Base-by-base conservation (phyloP, 805 yeast genomes). In the Kuraishia hungarica region DNA sequence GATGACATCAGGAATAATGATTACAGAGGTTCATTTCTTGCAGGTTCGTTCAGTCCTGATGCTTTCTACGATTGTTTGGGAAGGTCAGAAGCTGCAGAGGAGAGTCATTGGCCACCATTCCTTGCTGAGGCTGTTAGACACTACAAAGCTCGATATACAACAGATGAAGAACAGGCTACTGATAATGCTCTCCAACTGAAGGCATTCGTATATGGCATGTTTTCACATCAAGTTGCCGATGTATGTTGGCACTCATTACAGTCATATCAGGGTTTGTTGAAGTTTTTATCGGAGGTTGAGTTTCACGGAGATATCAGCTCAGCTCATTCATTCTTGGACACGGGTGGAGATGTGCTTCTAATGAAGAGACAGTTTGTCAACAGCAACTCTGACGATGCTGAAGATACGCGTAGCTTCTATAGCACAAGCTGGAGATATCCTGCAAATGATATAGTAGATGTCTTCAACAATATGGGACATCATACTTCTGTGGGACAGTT, bases 1-100 rank as follows among this genome's bases (percentile, higher is more conserved):
- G 54, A 58, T 2, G 71, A 71, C 2, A 56, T 75, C 1, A 61
- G 65, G 26, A n/a, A 21, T 7, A 54, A 46, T 2, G 59, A 58
- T 2, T 64, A 62, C 28, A 50, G 61, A 2, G 64, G 72, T 2
- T 73, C 66, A 51, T 59, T 76, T n/a, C 66, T 79, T 17, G 77
- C 86, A 0, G 91, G 90, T 0, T 76, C 87, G 0, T 85, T 86
- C 62, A 82, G 80, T 61, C 91, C 91, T 0, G 91, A 86, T 64
- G 81, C 86, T 0, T 80, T 84, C 61, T 86, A 86, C 65, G 72
- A 78, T 39, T 86, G 90, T 64, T 67, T 78, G 52, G 81, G 79
- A 2, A 61, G 67, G 24, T 71, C 79, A 2, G 10, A 20, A 28
- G 53, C 56, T 15, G 86, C 87, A 2, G 91, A 86, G 64, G 77